phyloP scores from a whole-genome alignment of 495 filamentous ascomycete genomes.

The Darksidea phi region DNA sequence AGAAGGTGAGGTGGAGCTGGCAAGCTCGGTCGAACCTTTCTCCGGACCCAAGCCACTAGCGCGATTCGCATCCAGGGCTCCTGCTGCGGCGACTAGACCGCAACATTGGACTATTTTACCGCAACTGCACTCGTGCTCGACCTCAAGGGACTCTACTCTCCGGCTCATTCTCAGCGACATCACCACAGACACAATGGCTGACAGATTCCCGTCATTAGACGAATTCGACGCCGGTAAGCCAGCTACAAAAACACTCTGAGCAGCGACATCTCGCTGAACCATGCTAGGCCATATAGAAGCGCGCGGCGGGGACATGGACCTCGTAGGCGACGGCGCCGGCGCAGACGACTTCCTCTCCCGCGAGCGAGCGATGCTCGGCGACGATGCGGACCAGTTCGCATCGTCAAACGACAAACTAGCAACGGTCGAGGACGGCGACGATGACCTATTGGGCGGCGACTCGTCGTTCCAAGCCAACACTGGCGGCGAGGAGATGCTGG shows the following conservation, averaged over 20 bases:
- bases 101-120: constrained; percentile 1
- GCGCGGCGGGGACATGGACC: constrained; percentile 43
- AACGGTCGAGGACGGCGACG: constrained; percentile 61
- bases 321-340: constrained; percentile 47
- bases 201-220: constrained; percentile 94
- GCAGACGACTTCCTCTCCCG: constrained; percentile 81
- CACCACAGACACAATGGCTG: constrained; percentile 65
- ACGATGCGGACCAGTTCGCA: constrained; percentile 88
- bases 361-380: constrained; percentile 83
- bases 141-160: background rate
- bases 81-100: background rate
- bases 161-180: constrained; percentile 1
- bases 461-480: constrained; percentile 41
- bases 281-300: constrained; percentile 59
- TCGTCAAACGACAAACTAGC: constrained; percentile 67
- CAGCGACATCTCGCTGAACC: constrained; percentile 7
- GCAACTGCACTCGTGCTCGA: background rate
- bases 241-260: constrained; percentile 25
- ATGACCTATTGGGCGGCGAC: constrained; percentile 69
- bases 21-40: no score
- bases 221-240: constrained; percentile 86
- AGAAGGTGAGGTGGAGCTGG: no score
- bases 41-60: no score
- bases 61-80: no score
- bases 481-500: constrained; percentile 55